Conservation (phyloP, 2,329 filamentous ascomycete species). For the Pseudocercospora fijiensis region DNA sequence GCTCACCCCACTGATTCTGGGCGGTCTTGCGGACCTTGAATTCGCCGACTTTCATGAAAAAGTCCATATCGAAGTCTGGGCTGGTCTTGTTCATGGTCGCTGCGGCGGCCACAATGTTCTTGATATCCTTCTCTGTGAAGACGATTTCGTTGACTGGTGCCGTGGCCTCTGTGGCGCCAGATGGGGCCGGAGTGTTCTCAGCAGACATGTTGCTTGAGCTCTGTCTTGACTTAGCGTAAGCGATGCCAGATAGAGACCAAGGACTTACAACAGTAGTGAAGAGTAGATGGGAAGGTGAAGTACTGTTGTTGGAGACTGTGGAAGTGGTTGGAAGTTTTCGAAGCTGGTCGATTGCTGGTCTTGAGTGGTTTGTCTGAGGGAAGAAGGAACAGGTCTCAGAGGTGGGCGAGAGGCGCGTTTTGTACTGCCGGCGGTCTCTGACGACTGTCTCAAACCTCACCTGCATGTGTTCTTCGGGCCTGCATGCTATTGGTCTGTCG, state of each 20-base stretch:
- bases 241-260: neutral
- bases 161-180: slow-evolving; percentile 6
- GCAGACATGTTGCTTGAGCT: slow-evolving; percentile 17
- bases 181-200: slow-evolving; percentile 9
- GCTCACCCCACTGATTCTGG: slow-evolving; percentile 38
- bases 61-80: slow-evolving; percentile 39
- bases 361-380: slow-evolving; percentile 6
- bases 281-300: no score
- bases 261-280: neutral
- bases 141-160: slow-evolving; percentile 6
- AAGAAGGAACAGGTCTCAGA: slow-evolving; percentile 10
- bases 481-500: neutral
- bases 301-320: neutral
- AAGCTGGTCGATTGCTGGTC: slow-evolving; percentile 5
- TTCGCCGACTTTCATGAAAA: slow-evolving; percentile 28
- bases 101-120: slow-evolving; percentile 35
- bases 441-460: slow-evolving; percentile 9
- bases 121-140: slow-evolving; percentile 35
- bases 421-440: neutral
- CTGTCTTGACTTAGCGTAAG: slow-evolving; percentile 3
- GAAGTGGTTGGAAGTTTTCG: neutral
- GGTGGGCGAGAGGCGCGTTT: neutral
- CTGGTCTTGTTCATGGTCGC: slow-evolving; percentile 36
- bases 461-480: neutral
- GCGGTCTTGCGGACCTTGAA: slow-evolving; percentile 37